These are phyloP conservation scores for Kodamaea neixiangensis DNA, from an alignment of 805 yeast species.

Conservation along the genomic window DNA sequence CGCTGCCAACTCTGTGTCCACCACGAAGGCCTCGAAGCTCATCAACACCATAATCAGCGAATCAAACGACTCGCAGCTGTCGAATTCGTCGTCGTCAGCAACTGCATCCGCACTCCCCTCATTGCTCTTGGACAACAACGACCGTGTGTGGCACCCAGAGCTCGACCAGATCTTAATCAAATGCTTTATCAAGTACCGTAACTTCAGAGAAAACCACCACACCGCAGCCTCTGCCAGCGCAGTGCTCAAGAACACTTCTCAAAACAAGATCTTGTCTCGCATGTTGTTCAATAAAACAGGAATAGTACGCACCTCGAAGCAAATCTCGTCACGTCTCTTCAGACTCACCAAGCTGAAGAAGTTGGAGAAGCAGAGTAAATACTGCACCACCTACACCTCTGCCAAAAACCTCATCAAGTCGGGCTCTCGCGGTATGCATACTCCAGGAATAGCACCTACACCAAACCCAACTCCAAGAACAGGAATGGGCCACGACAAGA, in stretches of 20 bases:
- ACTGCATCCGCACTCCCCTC: constrained; percentile 6
- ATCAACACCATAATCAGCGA: constrained; percentile 6
- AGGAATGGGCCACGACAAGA: constrained; percentile 1
- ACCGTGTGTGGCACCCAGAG: constrained; percentile 36
- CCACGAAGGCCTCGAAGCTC: constrained; percentile 5
- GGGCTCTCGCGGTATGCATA: neutral
- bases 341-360: constrained; percentile 28
- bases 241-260: constrained; percentile 33
- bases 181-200: constrained; percentile 36
- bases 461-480: constrained; percentile 7
- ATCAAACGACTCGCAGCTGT: neutral
- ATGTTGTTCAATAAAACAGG: constrained; percentile 42
- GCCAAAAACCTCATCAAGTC: neutral
- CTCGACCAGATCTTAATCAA: constrained; percentile 38
- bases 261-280: constrained; percentile 41
- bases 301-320: constrained; percentile 37
- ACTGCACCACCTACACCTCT: constrained; percentile 10
- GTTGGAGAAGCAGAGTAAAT: constrained; percentile 19
- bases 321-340: constrained; percentile 33
- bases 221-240: constrained; percentile 19
- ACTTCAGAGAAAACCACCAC: constrained; percentile 29
- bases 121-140: constrained; percentile 7
- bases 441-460: constrained; percentile 3
- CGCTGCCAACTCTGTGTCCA: neutral
- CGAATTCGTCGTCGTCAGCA: neutral